Percentiles rank a stretch among this genome's conserved stretches.
Conservation (phyloP, 768 basidiomycete genomes). For the Podaxis sp. region DNA sequence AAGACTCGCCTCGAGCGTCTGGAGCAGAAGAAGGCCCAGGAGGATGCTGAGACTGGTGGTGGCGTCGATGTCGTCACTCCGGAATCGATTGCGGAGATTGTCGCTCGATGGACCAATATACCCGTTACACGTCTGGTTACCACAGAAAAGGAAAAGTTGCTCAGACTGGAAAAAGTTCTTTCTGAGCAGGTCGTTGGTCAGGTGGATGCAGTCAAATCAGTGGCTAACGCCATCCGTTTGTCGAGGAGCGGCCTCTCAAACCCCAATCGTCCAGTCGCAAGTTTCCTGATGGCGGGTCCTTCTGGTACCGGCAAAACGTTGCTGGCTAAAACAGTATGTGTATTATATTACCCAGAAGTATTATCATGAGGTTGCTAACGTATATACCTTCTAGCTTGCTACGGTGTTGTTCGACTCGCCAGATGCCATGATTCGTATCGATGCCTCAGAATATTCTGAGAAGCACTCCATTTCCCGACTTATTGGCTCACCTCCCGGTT, state of each 20-base stretch:
- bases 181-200: constrained; percentile 83
- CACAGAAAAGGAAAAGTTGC: constrained; percentile 87
- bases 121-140: constrained; percentile 86
- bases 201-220: constrained; percentile 86
- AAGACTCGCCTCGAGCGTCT: constrained; percentile 69
- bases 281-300: constrained; percentile 91
- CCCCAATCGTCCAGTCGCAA: constrained; percentile 84
- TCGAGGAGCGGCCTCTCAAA: constrained; percentile 94
- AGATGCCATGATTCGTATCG: constrained; percentile 90
- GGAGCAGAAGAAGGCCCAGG: constrained; percentile 69
- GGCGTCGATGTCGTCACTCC: constrained; percentile 75
- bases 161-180: constrained; percentile 85
- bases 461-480: constrained; percentile 54
- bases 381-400: constrained; percentile 61
- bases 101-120: constrained; percentile 90
- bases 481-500: constrained; percentile 74
- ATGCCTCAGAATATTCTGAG: constrained; percentile 92
- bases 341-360: neutral
- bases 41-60: constrained; percentile 58
- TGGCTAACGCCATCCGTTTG: constrained; percentile 90
- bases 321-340: constrained; percentile 81
- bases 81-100: constrained; percentile 93
- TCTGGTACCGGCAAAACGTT: constrained; percentile 91
- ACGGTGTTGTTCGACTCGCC: constrained; percentile 87
- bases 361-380: neutral